Evolutionary conservation across 2,329 filamentous ascomycete species (phyloP), one percentile per base, ranked within the genome.

Genomic region (Trichoderma gracile): DNA sequence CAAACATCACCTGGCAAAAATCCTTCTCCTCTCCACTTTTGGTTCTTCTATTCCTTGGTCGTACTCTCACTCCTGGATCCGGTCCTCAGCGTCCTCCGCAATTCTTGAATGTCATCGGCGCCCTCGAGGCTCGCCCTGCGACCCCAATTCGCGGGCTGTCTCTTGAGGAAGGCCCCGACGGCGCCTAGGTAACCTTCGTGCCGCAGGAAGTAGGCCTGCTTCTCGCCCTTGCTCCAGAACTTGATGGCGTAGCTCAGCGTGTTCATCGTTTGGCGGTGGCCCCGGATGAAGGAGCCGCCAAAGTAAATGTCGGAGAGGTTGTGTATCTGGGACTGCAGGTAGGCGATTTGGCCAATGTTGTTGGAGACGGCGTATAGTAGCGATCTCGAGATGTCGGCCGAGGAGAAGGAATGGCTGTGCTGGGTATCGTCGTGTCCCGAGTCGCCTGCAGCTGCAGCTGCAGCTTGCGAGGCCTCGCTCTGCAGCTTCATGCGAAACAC

Each of bases 311-410:
- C 88, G 68, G 91, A 90, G 27, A 98, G 82, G 52, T 89, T 86
- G 78, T 99, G 94, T 73, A 97, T 95, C 75, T 97, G 93, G 6
- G 92, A 95, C 75, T 98, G 95, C n/a, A 99, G 82, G 76, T 95
- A 97, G 49, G 95, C 93, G 71, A 99, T 96, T 79, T 99, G 95
- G 17, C 95, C 95, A 68, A 98, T 97, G 78, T 98, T 98, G 81
- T 98, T 98, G 75, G 90, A 94, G 70, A 98, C 92, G 25, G 95
- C 95, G 78, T 97, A 99, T 0, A 99, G 85, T 19, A 99, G 83
- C 53, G 92, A 97, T 38, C 94, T 84, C 25, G 92, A 95, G 68
- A 99, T 92, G 76, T 99, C 95, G 73, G 93, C 88, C 42, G 87
- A 83, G 19, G 86, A 87, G 77, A 97, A 98, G 40, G 71, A 69